phyloP scores from a whole-genome alignment of 768 basidiomycete genomes.

The Lactarius deliciosus region DNA sequence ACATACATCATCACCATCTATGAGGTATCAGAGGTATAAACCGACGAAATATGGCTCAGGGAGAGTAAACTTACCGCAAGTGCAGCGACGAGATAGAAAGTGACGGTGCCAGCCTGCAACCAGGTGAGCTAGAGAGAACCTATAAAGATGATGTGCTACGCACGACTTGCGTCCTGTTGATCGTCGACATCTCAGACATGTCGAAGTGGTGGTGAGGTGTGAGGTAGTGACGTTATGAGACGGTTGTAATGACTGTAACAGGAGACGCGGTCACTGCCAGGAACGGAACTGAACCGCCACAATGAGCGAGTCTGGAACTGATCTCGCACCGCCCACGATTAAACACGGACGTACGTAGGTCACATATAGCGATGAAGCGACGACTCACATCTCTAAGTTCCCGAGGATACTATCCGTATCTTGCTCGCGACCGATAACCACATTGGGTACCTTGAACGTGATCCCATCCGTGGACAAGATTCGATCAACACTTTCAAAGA shows the following conservation, averaged over 20 bases:
- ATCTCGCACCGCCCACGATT: constrained; percentile 19
- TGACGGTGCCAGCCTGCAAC: constrained; percentile 69
- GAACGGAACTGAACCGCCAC: constrained; percentile 1
- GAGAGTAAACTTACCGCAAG: constrained; percentile 60
- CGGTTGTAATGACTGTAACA: neutral
- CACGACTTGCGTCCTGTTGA: constrained; percentile 13
- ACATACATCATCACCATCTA: constrained; percentile 91
- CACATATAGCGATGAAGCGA: neutral
- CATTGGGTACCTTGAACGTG: constrained; percentile 91
- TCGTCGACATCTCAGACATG: constrained; percentile 13
- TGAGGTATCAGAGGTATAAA: constrained; percentile 3
- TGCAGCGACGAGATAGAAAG: constrained; percentile 88
- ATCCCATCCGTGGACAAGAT: constrained; percentile 92
- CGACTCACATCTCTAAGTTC: constrained; percentile 36
- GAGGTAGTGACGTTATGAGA: neutral
- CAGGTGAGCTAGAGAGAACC: neutral
- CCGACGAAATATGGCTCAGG: neutral
- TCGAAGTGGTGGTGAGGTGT: neutral
- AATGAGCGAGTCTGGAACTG: constrained; percentile 5
- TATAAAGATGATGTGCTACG: neutral
- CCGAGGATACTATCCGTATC: constrained; percentile 73
- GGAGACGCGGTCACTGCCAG: neutral
- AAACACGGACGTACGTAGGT: constrained; percentile 17
- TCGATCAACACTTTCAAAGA: constrained; percentile 95
- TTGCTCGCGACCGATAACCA: constrained; percentile 95